Conservation (phyloP, 495 filamentous ascomycete genomes). For the Penicillium taxi region DNA sequence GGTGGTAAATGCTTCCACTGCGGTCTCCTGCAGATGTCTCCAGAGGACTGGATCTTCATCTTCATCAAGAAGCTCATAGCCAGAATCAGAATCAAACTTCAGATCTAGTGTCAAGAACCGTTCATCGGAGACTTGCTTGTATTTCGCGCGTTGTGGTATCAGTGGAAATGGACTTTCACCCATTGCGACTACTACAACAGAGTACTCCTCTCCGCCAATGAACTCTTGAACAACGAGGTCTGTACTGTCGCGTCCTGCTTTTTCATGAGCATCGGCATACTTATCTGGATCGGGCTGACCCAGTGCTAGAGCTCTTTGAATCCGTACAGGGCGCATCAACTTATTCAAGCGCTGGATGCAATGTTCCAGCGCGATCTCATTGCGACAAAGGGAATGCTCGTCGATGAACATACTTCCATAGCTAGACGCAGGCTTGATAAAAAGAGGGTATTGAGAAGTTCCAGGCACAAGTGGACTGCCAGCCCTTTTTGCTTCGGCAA, state of each 20-base stretch:
- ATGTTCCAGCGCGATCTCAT: constrained; percentile 2
- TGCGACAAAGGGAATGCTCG: constrained; percentile 6
- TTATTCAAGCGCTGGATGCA: constrained; percentile 4
- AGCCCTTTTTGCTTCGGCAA: constrained; percentile 1
- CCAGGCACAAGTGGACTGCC: constrained; percentile 9
- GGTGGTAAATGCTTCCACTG: constrained; percentile 10
- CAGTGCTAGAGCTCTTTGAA: constrained; percentile 2
- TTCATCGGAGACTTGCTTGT: neutral
- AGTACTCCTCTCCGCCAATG: constrained; percentile 7
- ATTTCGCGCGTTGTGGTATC: constrained; percentile 6
- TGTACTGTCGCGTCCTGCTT: constrained; percentile 1
- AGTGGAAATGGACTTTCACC: constrained; percentile 3
- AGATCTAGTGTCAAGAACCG: constrained; percentile 7
- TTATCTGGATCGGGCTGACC: neutral
- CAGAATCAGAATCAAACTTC: constrained; percentile 7
- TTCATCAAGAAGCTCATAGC: constrained; percentile 4
- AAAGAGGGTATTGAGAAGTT: constrained; percentile 4
- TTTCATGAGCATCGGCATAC: constrained; percentile 1
- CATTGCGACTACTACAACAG: constrained; percentile 5
- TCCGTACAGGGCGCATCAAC: constrained; percentile 4
- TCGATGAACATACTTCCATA: constrained; percentile 10
- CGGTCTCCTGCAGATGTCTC: constrained; percentile 6
- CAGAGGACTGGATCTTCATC: constrained; percentile 4
- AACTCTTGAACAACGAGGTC: constrained; percentile 10
- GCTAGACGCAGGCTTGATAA: constrained; percentile 9